A percentile compares a stretch with the other conserved stretches of the same genome.
Evolutionary conservation across 2,329 filamentous ascomycete genomes (phyloP).

Genomic region (Alternaria panax): DNA sequence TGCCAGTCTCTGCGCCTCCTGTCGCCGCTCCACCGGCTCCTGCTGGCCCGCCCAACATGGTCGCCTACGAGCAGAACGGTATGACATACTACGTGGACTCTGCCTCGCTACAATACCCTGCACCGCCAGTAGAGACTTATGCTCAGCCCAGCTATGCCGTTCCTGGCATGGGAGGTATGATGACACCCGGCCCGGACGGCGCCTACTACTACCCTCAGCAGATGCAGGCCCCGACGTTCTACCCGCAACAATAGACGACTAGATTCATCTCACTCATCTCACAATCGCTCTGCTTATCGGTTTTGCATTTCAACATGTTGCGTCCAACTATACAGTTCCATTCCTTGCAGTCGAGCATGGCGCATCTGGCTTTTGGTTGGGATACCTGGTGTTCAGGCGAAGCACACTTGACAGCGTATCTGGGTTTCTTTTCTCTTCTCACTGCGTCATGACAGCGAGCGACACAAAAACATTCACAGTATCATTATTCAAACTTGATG

Average conservation of each 20-base stretch:
- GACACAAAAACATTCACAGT: slow-evolving; percentile 11
- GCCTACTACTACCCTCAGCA: slow-evolving; percentile 67
- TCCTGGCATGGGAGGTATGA: slow-evolving; percentile 78
- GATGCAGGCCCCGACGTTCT: slow-evolving; percentile 63
- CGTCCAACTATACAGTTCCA: slow-evolving; percentile 6
- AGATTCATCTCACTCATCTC: not conserved
- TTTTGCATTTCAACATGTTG: slow-evolving; percentile 9
- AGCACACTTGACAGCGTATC: slow-evolving; percentile 13
- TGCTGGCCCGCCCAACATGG: slow-evolving; percentile 59
- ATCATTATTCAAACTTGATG: not conserved
- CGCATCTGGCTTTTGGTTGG: slow-evolving; percentile 14
- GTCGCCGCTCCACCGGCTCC: slow-evolving; percentile 44
- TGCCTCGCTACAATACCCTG: slow-evolving; percentile 64
- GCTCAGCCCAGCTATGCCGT: slow-evolving; percentile 60
- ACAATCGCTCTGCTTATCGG: not conserved
- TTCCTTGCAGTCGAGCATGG: slow-evolving; percentile 17
- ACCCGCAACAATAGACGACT: slow-evolving; percentile 52
- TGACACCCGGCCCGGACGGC: slow-evolving; percentile 66
- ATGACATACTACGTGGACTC: slow-evolving; percentile 96
- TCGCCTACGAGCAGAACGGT: slow-evolving; percentile 89
- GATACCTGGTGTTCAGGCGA: slow-evolving; percentile 12
- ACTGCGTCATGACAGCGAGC: slow-evolving; percentile 10
- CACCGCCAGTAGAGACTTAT: slow-evolving; percentile 56
- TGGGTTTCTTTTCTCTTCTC: not conserved
- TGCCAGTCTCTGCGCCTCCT: slow-evolving; percentile 47